These are phyloP conservation scores for Aspergillus sp. DNA, from an alignment of 2,329 filamentous ascomycete species.

Conservation along the genomic window DNA sequence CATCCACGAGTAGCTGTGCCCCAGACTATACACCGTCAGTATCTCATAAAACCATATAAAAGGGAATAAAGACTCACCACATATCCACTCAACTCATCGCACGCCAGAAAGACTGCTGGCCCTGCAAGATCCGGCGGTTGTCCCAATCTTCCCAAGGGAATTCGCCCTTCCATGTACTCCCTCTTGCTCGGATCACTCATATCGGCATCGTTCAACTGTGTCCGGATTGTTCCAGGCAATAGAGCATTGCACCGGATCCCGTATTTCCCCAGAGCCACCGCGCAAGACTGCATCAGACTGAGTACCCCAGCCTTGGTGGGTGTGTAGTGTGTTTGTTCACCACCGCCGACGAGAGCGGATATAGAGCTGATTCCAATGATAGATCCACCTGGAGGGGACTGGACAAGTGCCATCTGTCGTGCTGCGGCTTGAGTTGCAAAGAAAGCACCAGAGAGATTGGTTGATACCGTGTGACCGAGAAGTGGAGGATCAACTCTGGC, in stretches of 20 bases:
- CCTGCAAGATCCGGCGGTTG: slow-evolving; percentile 70
- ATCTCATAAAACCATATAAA: not conserved
- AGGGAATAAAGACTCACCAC: slow-evolving; percentile 44
- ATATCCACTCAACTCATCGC: slow-evolving; percentile 72
- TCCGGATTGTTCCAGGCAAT: slow-evolving; percentile 76
- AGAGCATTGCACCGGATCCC: slow-evolving; percentile 78
- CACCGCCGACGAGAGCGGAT: slow-evolving; percentile 57
- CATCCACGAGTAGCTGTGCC: slow-evolving; percentile 79
- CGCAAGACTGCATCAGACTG: slow-evolving; percentile 77
- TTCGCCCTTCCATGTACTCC: slow-evolving; percentile 73
- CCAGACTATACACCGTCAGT: slow-evolving; percentile 50
- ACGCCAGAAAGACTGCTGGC: slow-evolving; percentile 79
- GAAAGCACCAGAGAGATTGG: slow-evolving; percentile 85
- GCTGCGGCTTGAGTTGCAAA: slow-evolving; percentile 82
- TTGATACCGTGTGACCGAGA: slow-evolving; percentile 66
- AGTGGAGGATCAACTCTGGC: slow-evolving; percentile 62
- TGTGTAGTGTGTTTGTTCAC: slow-evolving; percentile 77
- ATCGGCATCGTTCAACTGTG: slow-evolving; percentile 80
- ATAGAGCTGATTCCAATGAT: slow-evolving; percentile 55
- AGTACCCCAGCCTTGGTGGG: slow-evolving; percentile 81
- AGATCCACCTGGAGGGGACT: slow-evolving; percentile 64
- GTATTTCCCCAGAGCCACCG: slow-evolving; percentile 71
- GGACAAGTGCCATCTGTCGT: slow-evolving; percentile 72
- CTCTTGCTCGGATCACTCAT: slow-evolving; percentile 68
- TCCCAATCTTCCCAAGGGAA: slow-evolving; percentile 73